A percentile compares a stretch with the other conserved stretches of the same genome.
Conservation (phyloP, 192 early-diverging fungal species). For the Backusella circina region DNA sequence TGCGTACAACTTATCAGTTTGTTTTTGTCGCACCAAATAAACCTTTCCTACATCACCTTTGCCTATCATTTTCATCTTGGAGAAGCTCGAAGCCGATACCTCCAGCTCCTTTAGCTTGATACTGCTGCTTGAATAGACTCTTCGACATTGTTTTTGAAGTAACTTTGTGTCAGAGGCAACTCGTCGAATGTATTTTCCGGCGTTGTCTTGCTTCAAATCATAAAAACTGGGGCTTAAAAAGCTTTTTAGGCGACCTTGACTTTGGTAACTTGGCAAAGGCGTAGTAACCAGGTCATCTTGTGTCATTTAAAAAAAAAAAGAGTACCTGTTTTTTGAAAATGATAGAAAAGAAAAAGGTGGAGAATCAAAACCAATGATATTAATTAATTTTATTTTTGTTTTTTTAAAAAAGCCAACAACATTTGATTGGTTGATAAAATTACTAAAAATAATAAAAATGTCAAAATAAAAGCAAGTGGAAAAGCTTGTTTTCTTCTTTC, state of each 20-base stretch:
- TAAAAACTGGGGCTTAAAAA: neutral
- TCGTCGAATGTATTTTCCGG: conserved; percentile 35
- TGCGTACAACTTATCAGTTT: conserved; percentile 79
- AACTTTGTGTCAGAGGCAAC: conserved; percentile 49
- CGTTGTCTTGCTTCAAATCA: neutral
- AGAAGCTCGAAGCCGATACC: conserved; percentile 85
- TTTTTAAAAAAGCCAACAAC: neutral
- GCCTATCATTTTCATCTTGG: conserved; percentile 86
- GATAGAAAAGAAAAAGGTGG: neutral
- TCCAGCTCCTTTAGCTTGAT: conserved; percentile 78
- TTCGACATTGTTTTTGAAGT: conserved; percentile 42
- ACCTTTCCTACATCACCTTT: conserved; percentile 98
- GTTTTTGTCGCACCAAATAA: conserved; percentile 88
- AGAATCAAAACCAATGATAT: conserved; percentile 2
- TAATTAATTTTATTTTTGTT: neutral
- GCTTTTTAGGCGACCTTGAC: neutral
- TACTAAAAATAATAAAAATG: neutral
- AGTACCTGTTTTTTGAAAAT: neutral
- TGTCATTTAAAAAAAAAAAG: neutral
- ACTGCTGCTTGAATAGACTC: conserved; percentile 78
- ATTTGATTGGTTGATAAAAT: neutral
- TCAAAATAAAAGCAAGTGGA: neutral
- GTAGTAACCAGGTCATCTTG: neutral
- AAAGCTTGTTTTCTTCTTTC: neutral
- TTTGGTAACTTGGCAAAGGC: neutral